Base-by-base conservation (phyloP, 1,284 basidiomycete genomes). In the Melampsora americana region DNA sequence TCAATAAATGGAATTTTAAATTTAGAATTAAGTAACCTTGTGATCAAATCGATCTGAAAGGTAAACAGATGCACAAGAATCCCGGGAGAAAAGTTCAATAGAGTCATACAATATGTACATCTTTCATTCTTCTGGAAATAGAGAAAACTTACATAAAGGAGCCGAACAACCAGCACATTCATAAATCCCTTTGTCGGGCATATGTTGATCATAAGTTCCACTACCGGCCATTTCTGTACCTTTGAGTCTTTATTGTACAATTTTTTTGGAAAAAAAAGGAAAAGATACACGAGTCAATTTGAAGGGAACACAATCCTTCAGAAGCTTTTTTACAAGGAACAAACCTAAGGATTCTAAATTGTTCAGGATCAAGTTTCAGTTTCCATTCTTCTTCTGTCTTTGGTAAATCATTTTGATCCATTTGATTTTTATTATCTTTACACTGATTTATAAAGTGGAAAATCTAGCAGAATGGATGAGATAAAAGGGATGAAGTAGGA, bases 131-230 rank as follows among this genome's bases (percentile, higher is more conserved):
- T 66, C 16, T 50, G 56, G 16, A 39, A 50, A 32, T 39, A 48
- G 23, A 26, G 64, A 56, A 42, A 64, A 71, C 48, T 81, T 82
- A 79, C 83, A 84, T 20, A 83, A 79, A 1, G 83, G 83, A 59
- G 82, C 79, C 30, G 80, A 78, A 78, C 83, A 84, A 5, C 82
- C 83, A 0, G 82, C 83, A 64, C 83, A 84, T n/a, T 79, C 81
- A 77, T 83, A 84, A 28, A 79, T 74, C 18, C 79, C 79, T 75
- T 77, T 67, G 6, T 48, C 35, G 28, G 71, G 64, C 32, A 56
- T 46, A 32, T 74, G 64, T 18, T 74, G 59, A 39, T 66, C 59
- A 44, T 74, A 66, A 46, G 62, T 44, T 2, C 71, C 71, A 23
- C 50, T 66, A 16, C 71, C 71, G n/a, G 71, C 50, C 46, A 44